Evolutionary conservation across 2,329 filamentous ascomycete species (phyloP).

Genomic region (Cephalotrichum gorgonifer): DNA sequence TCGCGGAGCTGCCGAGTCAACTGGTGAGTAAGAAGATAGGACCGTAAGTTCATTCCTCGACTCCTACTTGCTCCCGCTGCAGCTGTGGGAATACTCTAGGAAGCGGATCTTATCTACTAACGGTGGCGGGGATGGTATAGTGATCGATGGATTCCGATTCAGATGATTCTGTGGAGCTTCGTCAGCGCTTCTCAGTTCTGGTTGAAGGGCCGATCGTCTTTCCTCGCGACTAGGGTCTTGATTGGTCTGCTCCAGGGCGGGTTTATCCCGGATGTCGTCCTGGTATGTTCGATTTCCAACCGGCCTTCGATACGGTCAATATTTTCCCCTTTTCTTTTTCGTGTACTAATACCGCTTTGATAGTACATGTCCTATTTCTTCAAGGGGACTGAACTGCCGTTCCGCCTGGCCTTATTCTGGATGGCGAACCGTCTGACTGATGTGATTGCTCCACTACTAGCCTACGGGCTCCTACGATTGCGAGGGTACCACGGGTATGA

Average conservation of each 20-base stretch:
- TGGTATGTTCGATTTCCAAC: not conserved
- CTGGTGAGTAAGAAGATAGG: constrained; percentile 40
- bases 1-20: constrained; percentile 43
- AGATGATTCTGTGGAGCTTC: constrained; percentile 25
- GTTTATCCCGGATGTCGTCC: constrained; percentile 23
- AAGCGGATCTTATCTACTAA: constrained; percentile 19
- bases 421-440: constrained; percentile 15
- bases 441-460: constrained; percentile 16
- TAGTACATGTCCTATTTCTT: constrained; percentile 17
- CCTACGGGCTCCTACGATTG: constrained; percentile 17
- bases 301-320: not conserved
- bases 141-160: constrained; percentile 36
- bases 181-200: constrained; percentile 25
- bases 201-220: constrained; percentile 24
- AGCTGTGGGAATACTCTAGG: too few species aligned
- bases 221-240: constrained; percentile 24
- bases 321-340: not conserved
- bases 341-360: not conserved
- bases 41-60: constrained; percentile 32
- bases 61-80: too few species aligned
- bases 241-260: constrained; percentile 32
- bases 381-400: constrained; percentile 14
- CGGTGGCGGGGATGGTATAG: constrained; percentile 35
- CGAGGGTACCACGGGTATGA: constrained; percentile 13
- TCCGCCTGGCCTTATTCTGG: constrained; percentile 16